Percentiles rank a stretch among this genome's conserved stretches.
These are phyloP conservation scores for Cryptosporidium ryanae DNA, from an alignment of 169 alveolate species.

Conservation along the genomic window DNA sequence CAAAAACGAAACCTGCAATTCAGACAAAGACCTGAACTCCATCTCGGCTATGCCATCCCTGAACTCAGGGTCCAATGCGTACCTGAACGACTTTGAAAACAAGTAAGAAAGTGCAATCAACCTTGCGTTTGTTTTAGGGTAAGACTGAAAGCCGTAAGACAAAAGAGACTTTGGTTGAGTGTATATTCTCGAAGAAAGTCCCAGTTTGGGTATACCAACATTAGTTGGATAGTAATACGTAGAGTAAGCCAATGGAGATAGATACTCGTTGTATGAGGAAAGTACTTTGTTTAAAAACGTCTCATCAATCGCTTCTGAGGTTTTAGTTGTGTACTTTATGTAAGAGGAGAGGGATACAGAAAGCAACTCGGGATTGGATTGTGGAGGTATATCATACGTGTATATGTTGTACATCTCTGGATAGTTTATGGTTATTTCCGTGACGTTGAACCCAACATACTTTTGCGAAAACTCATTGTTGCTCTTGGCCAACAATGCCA, in stretches of 20 bases:
- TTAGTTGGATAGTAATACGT: constrained; percentile 37
- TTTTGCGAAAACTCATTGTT: background rate
- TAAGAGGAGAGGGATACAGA: constrained; percentile 35
- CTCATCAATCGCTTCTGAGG: constrained; percentile 41
- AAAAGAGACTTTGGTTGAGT: constrained; percentile 36
- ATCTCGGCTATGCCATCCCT: constrained; percentile 10
- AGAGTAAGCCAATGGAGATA: constrained; percentile 45
- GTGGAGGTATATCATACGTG: constrained; percentile 45
- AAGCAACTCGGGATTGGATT: constrained; percentile 24
- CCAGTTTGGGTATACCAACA: constrained; percentile 15
- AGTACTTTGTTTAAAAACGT: constrained; percentile 22
- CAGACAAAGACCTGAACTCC: constrained; percentile 15
- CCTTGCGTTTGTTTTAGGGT: constrained; percentile 6
- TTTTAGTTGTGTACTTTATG: constrained; percentile 37
- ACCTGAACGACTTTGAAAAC: constrained; percentile 25
- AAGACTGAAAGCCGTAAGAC: constrained; percentile 33
- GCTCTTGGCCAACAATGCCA: constrained; percentile 7
- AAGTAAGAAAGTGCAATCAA: constrained; percentile 38
- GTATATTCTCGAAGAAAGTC: constrained; percentile 7
- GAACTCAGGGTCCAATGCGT: background rate
- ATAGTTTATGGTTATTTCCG: constrained; percentile 18
- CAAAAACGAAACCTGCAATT: constrained; percentile 4
- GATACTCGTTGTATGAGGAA: constrained; percentile 1
- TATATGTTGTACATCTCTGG: constrained; percentile 34
- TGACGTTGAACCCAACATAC: constrained; percentile 18